Percentiles rank a stretch among this genome's conserved stretches.
phyloP scores from a whole-genome alignment of 257 asterid species.

The Voacanga thouarsii region DNA sequence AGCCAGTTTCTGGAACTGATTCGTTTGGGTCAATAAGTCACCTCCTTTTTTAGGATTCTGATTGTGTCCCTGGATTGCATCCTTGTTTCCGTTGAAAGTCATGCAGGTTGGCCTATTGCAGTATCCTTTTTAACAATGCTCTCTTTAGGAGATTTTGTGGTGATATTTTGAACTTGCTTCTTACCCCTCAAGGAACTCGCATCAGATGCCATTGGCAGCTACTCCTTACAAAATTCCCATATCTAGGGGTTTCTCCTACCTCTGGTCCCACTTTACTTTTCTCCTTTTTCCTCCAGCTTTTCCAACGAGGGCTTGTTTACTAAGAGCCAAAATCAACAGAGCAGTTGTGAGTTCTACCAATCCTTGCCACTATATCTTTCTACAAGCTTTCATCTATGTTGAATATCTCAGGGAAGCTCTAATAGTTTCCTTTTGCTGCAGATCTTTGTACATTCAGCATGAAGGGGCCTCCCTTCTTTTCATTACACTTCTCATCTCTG shows the following conservation, averaged over 20 bases:
- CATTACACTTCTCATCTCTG: neutral
- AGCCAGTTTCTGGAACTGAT: neutral
- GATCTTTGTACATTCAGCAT: neutral
- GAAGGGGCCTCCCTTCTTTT: neutral
- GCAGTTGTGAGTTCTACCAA: neutral
- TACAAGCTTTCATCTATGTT: neutral
- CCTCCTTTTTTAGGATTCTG: neutral
- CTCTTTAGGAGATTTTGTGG: neutral
- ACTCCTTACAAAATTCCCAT: neutral
- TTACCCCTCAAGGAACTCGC: slow-evolving; percentile 2
- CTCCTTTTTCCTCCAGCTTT: neutral
- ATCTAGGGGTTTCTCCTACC: neutral
- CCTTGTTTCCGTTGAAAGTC: neutral
- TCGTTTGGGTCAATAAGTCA: neutral
- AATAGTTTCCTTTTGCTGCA: neutral
- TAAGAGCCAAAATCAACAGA: neutral
- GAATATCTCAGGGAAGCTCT: neutral
- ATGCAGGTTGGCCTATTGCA: slow-evolving; percentile 1
- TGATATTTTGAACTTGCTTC: neutral
- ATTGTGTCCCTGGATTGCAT: neutral
- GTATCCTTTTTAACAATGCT: neutral
- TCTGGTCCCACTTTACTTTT: neutral
- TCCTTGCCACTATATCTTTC: neutral
- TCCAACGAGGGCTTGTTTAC: neutral
- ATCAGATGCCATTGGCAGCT: slow-evolving; percentile 11